Evolutionary conservation across 78 protist genomes (phyloP), one percentile per base, ranked within the genome.

Genomic region (Protostelium mycophagum): DNA sequence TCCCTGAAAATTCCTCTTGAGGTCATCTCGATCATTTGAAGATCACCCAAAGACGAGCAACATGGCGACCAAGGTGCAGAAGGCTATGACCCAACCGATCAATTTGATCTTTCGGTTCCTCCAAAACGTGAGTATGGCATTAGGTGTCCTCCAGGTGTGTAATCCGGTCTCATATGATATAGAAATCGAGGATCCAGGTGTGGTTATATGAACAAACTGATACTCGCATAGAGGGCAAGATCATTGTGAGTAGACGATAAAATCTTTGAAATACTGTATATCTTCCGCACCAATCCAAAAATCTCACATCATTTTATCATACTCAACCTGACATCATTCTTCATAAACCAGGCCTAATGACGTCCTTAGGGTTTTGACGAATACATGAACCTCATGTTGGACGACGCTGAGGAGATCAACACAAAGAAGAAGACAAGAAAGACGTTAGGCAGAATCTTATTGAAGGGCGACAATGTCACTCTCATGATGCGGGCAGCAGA

Each of bases 381-480:
- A 92, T 98, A 95, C 96, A 98, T 98, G 99, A 98, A 98, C 89
- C 92, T 98, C 38, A 97, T 96, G 84, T 91, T 98, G 23, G 99
- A 97, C 90, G 95, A 98, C 36, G 98, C 99, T 29, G 96, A 91
- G 90, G 99, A 98, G 88, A 23, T 97, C 1, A 34, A 85, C 83
- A 16, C 90, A 73, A 98, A 98, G 93, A 96, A 94, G 94, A 93
- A 95, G 88, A 92, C 96, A 28, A 88, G 96, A 36, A 95, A 93
- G 85, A 85, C 92, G 83, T 38, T 97, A 1, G 98, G 98, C 35
- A 37, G 96, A 37, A 96, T 97, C n/a, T 63, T 98, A 63, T 96
- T 98, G 36, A 97, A 97, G 87, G 99, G 99, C 34, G 99, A 98
- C 85, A 96, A 96, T 51, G 96, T 98, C 38, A 94, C 97, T 5